Conservation (phyloP, 345 rosid genomes). For the Citrus sinensis region DVS_A1.0 CM039168.1:23399501-23400000, state of each 20-base stretch:
- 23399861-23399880: slow-evolving; percentile 84
- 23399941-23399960: background rate
- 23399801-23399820: slow-evolving; percentile 85
- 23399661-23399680: slow-evolving; percentile 88
- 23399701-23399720: background rate
- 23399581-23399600: slow-evolving; percentile 67
- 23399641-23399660: slow-evolving; percentile 93
- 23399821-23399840: slow-evolving; percentile 92
- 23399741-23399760: background rate
- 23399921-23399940: background rate
- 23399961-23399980: background rate
- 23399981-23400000: background rate
- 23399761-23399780: slow-evolving; percentile 86
- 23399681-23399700: slow-evolving; percentile 83
- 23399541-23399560: slow-evolving; percentile 46
- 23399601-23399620: slow-evolving; percentile 99
- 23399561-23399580: slow-evolving; percentile 48
- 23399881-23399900: slow-evolving; percentile 87
- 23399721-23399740: background rate
- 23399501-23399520: background rate
- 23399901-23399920: background rate
- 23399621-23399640: slow-evolving; percentile 84
- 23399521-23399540: background rate
- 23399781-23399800: slow-evolving; percentile 89
- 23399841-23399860: slow-evolving; percentile 88